Conservation (phyloP, 371 early-diverging fungal species). For the Basidiobolus meristosporus region DNA sequence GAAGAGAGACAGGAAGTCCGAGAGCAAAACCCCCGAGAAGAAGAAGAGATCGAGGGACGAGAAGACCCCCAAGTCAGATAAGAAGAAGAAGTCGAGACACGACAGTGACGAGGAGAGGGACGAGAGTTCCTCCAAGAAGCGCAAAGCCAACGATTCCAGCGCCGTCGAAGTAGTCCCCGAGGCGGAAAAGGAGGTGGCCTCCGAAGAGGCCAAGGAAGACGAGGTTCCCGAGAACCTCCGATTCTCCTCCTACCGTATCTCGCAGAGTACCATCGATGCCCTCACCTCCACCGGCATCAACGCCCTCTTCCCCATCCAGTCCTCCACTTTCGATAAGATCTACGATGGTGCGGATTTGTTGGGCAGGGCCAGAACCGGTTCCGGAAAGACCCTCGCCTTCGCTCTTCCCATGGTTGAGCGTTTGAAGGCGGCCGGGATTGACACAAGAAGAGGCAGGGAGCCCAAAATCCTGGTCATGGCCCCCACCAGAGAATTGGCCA, state of each 20-base stretch:
- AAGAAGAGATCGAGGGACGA: no score
- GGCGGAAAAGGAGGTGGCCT: no score
- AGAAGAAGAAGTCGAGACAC: no score
- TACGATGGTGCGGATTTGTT: constrained; percentile 79
- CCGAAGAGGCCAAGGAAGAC: no score
- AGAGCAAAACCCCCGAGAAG: no score
- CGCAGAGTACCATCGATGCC: constrained; percentile 30
- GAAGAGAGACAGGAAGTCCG: no score
- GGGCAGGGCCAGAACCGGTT: constrained; percentile 92
- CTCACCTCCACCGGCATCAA: constrained; percentile 48
- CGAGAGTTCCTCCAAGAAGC: no score
- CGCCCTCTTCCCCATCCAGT: constrained; percentile 83
- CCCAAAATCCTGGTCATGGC: constrained; percentile 75
- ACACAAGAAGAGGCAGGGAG: constrained; percentile 37
- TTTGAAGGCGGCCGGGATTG: constrained; percentile 5
- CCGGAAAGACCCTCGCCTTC: constrained; percentile 87
- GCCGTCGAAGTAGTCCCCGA: no score
- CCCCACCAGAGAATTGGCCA: constrained; percentile 95
- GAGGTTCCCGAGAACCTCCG: constrained; percentile 44
- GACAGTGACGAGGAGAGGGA: no score
- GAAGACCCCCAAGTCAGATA: no score
- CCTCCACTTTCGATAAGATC: constrained; percentile 64
- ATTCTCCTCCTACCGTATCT: constrained; percentile 36
- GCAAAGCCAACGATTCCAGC: no score
- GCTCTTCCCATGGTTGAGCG: constrained; percentile 72